Conservation (phyloP, 2,329 filamentous ascomycete species). For the Claviceps paspali region DNA sequence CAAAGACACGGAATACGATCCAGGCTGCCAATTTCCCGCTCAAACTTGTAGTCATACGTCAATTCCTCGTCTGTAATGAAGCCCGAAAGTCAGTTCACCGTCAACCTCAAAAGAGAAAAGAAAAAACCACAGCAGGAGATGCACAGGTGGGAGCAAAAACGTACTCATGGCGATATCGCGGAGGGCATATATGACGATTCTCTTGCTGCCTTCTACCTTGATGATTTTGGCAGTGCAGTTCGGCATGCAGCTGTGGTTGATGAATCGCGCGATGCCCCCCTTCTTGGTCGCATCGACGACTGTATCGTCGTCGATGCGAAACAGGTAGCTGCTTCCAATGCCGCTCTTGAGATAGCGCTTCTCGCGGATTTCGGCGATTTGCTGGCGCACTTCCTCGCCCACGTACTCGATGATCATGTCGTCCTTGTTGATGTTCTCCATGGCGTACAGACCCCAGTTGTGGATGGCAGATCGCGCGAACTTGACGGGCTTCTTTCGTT, state of each 20-base stretch:
- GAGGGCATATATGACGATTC: conserved; percentile 96
- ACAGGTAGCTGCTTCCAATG: conserved; percentile 92
- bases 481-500: conserved; percentile 97
- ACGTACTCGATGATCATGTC: conserved; percentile 99
- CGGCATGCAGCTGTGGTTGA: conserved; percentile 96
- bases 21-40: conserved; percentile 85
- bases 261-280: conserved; percentile 93
- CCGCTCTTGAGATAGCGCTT: conserved; percentile 86
- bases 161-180: conserved; percentile 89
- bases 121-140: no score
- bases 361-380: conserved; percentile 93
- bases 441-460: conserved; percentile 95
- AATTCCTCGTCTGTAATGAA: conserved; percentile 72
- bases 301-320: conserved; percentile 94
- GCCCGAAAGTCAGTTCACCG: conserved; percentile 12
- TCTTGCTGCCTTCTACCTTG: conserved; percentile 92
- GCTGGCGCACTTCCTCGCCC: conserved; percentile 90
- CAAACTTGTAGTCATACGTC: conserved; percentile 99
- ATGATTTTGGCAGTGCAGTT: conserved; percentile 99
- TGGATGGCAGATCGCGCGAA: conserved; percentile 96
- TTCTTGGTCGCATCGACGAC: conserved; percentile 98
- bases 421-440: conserved; percentile 92
- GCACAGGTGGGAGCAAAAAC: no score
- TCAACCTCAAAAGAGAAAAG: neutral
- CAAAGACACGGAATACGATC: conserved; percentile 97